Conservation (phyloP, 1,139 yeast genomes). For the Suhomyces coccinellae region DNA sequence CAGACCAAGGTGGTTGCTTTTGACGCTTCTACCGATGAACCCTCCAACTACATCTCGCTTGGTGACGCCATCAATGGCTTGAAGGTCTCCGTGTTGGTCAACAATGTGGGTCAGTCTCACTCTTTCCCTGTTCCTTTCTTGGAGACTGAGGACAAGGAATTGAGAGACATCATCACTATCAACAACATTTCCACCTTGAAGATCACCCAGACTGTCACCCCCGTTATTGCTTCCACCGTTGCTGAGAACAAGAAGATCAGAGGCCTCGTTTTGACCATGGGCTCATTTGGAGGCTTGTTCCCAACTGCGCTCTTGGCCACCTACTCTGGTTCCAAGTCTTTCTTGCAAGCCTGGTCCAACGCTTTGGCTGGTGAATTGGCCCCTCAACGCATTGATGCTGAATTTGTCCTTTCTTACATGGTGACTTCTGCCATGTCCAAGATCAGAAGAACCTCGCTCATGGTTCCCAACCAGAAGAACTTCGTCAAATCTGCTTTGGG, state of each 20-base stretch:
- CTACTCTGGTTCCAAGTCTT: slow-evolving; percentile 95
- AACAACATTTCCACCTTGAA: slow-evolving; percentile 84
- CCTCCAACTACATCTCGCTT: slow-evolving; percentile 54
- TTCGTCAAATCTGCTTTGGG: slow-evolving; percentile 73
- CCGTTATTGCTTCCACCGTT: slow-evolving; percentile 60
- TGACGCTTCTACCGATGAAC: slow-evolving; percentile 66
- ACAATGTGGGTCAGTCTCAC: slow-evolving; percentile 95
- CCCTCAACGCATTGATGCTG: slow-evolving; percentile 74
- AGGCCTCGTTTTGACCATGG: slow-evolving; percentile 90
- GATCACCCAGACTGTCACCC: slow-evolving; percentile 75
- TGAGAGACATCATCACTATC: slow-evolving; percentile 77
- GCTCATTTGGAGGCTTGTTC: slow-evolving; percentile 91
- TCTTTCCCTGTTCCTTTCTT: slow-evolving; percentile 91
- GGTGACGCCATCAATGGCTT: slow-evolving; percentile 49
- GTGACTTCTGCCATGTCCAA: slow-evolving; percentile 97
- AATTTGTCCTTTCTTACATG: slow-evolving; percentile 81
- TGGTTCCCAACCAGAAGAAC: slow-evolving; percentile 78
- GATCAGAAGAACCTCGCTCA: slow-evolving; percentile 68
- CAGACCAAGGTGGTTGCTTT: slow-evolving; percentile 69
- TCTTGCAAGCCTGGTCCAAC: slow-evolving; percentile 87
- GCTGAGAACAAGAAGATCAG: slow-evolving; percentile 38
- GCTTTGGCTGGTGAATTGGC: slow-evolving; percentile 87
- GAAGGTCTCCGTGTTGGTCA: slow-evolving; percentile 73
- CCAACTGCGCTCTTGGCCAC: slow-evolving; percentile 93
- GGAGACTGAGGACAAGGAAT: slow-evolving; percentile 73